Evolutionary conservation across 345 rosid genomes (phyloP).

Genomic region (Diplotaxis tenuifolia): DNA sequence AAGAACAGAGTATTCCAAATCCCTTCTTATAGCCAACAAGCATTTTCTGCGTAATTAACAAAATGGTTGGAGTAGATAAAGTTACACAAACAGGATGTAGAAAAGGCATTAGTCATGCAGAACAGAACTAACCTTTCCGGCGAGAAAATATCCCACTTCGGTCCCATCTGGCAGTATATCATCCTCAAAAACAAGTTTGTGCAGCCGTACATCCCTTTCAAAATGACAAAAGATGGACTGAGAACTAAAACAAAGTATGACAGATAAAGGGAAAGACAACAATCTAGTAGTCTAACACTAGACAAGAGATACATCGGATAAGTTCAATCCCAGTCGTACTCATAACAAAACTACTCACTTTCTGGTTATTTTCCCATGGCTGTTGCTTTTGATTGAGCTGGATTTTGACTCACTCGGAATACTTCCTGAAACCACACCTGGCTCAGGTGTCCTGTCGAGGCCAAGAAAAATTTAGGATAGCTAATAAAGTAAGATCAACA

Average conservation of each 20-base stretch:
- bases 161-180: slow-evolving; percentile 84
- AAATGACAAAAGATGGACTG: slow-evolving; percentile 15
- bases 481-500: not conserved
- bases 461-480: not conserved
- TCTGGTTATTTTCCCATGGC: slow-evolving; percentile 71
- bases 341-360: slow-evolving; percentile 50
- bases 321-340: not conserved
- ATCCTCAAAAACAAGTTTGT: slow-evolving; percentile 84
- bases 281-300: slow-evolving; percentile 18
- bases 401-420: slow-evolving; percentile 38
- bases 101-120: not conserved
- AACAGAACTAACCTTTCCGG: slow-evolving; percentile 73
- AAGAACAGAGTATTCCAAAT: slow-evolving; percentile 74
- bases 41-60: slow-evolving; percentile 57
- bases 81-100: not conserved
- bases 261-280: not conserved
- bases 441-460: slow-evolving; percentile 50
- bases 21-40: slow-evolving; percentile 84
- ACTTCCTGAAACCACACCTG: slow-evolving; percentile 39
- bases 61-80: slow-evolving; percentile 29
- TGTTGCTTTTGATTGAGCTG: slow-evolving; percentile 45
- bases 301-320: not conserved
- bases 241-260: no score
- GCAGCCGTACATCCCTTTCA: slow-evolving; percentile 78
- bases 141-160: slow-evolving; percentile 77